A percentile compares a stretch with the other conserved stretches of the same genome.
These are phyloP conservation scores for Juglanconis oblonga DNA, from an alignment of 2,329 filamentous ascomycete genomes.

Conservation along the genomic window DNA sequence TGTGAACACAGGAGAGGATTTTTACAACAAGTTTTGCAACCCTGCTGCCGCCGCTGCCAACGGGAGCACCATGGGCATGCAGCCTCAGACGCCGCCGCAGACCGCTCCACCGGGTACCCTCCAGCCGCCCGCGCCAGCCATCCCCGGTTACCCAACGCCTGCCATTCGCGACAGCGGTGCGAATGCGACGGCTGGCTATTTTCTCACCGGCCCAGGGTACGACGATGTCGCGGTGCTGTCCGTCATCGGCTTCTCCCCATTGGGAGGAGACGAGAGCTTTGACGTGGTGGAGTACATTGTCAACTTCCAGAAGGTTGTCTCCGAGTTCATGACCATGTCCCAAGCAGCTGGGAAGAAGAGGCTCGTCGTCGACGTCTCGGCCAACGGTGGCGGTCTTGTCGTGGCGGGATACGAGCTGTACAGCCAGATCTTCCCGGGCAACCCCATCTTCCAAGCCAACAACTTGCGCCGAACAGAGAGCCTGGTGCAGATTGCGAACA, in stretches of 20 bases:
- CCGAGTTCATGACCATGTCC: conserved; percentile 42
- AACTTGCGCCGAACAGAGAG: conserved; percentile 49
- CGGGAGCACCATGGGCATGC: conserved; percentile 12
- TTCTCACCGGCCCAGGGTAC: conserved; percentile 32
- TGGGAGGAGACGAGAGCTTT: conserved; percentile 3
- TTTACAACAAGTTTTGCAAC: conserved; percentile 33
- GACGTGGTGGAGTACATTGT: conserved; percentile 22
- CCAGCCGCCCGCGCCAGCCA: conserved; percentile 17
- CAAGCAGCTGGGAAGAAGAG: conserved; percentile 50
- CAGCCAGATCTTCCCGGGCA: conserved; percentile 47
- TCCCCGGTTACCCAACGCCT: conserved; percentile 29
- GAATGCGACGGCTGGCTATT: conserved; percentile 31
- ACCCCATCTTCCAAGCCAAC: conserved; percentile 45
- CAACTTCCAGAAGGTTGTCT: conserved; percentile 25
- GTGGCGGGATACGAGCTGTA: conserved; percentile 48
- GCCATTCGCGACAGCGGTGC: conserved; percentile 27
- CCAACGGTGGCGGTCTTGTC: conserved; percentile 57
- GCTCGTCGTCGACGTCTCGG: conserved; percentile 61
- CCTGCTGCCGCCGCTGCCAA: conserved; percentile 17
- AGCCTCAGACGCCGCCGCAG: not conserved
- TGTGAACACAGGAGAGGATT: conserved; percentile 32
- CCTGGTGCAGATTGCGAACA: conserved; percentile 41
- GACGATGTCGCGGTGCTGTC: conserved; percentile 33
- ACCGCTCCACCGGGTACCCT: conserved; percentile 8
- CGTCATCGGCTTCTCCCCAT: conserved; percentile 26